A percentile compares a stretch with the other conserved stretches of the same genome.
Conservation (phyloP, 306 rosid species). For the Cucumis sativus region Cucumber_9930_V3 NC_026657.2:40559001-40559500, state of each 20-base stretch:
- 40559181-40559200: conserved; percentile 26
- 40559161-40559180: conserved; percentile 29
- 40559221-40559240: conserved; percentile 76
- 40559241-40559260: conserved; percentile 55
- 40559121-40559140: conserved; percentile 68
- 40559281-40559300: conserved; percentile 79
- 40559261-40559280: conserved; percentile 45
- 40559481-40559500: conserved; percentile 51
- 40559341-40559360: conserved; percentile 96
- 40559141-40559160: conserved; percentile 48
- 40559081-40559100: conserved; percentile 45
- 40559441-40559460: conserved; percentile 56
- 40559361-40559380: conserved; percentile 72
- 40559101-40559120: conserved; percentile 43
- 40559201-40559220: conserved; percentile 55
- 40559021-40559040: conserved; percentile 79
- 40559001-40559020: conserved; percentile 33
- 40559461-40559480: conserved; percentile 77
- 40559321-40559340: conserved; percentile 80
- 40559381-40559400: conserved; percentile 79
- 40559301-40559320: conserved; percentile 78
- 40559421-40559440: conserved; percentile 70
- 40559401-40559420: conserved; percentile 85
- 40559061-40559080: conserved; percentile 55
- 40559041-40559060: conserved; percentile 67